A percentile compares a stretch with the other conserved stretches of the same genome.
phyloP scores from a whole-genome alignment of 2,329 filamentous ascomycete genomes.

The Penicillium sp. region DNA sequence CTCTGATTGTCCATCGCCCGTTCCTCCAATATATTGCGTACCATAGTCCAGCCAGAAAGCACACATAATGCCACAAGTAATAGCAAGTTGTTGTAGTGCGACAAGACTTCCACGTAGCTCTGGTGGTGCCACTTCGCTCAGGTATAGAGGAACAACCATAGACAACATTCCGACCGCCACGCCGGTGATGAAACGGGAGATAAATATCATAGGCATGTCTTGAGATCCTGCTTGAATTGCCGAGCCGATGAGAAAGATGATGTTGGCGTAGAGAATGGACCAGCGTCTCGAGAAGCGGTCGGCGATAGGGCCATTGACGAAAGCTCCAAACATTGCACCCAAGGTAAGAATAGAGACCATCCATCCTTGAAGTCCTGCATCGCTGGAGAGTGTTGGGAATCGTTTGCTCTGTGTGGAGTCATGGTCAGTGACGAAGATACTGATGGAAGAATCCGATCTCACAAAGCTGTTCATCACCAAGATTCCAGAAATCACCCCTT shows the following conservation, averaged over 20 bases:
- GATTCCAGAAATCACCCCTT: background rate
- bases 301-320: conserved; percentile 32
- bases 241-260: conserved; percentile 32
- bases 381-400: background rate
- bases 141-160: conserved; percentile 39
- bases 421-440: background rate
- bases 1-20: conserved; percentile 58
- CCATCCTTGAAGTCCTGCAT: background rate
- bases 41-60: conserved; percentile 41
- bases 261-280: conserved; percentile 26
- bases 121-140: conserved; percentile 35
- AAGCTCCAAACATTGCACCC: conserved; percentile 32
- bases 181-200: conserved; percentile 38
- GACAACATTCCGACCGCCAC: conserved; percentile 37
- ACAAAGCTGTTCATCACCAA: background rate
- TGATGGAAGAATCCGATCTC: background rate
- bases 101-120: conserved; percentile 39
- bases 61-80: conserved; percentile 41
- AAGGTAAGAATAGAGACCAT: conserved; percentile 29
- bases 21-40: conserved; percentile 64
- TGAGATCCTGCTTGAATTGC: conserved; percentile 30
- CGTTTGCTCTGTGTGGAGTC: background rate
- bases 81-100: conserved; percentile 38
- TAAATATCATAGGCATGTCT: conserved; percentile 29
- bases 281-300: conserved; percentile 31